These are phyloP conservation scores for Hypoxylon sp. DNA, from an alignment of 2,329 filamentous ascomycete species.

Conservation along the genomic window DNA sequence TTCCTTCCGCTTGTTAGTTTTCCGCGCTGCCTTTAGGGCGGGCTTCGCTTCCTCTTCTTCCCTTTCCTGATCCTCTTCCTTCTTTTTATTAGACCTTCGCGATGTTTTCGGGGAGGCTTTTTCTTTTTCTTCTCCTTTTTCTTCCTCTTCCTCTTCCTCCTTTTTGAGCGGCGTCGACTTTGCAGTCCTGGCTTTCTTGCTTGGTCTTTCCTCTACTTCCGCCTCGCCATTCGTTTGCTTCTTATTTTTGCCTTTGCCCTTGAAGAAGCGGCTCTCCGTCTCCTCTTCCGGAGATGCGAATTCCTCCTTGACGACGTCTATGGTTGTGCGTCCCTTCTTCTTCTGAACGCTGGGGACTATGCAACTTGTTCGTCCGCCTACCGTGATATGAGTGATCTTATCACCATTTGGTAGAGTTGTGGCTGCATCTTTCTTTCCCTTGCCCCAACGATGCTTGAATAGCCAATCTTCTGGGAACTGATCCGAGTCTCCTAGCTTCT, in stretches of 20 bases:
- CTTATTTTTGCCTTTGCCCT: constrained; percentile 32
- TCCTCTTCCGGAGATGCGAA: constrained; percentile 23
- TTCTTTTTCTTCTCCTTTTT: constrained; percentile 46
- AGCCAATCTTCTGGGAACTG: constrained; percentile 90
- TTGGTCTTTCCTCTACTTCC: constrained; percentile 37
- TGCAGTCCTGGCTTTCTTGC: constrained; percentile 45
- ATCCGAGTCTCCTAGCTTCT: constrained; percentile 83
- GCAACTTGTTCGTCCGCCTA: constrained; percentile 92
- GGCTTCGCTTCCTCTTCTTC: constrained; percentile 49
- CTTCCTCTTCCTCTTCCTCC: constrained; percentile 53
- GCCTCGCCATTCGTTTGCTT: constrained; percentile 32
- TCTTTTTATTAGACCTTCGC: constrained; percentile 41
- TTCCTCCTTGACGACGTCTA: constrained; percentile 58
- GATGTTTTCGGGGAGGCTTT: constrained; percentile 34
- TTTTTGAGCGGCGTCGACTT: constrained; percentile 41
- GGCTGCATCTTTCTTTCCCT: constrained; percentile 81
- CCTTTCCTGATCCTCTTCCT: constrained; percentile 53
- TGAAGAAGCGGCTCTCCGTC: constrained; percentile 48
- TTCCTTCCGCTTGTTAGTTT: constrained; percentile 35
- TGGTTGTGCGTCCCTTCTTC: constrained; percentile 70
- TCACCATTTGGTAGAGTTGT: constrained; percentile 84
- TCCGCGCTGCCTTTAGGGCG: constrained; percentile 28
- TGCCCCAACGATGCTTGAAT: constrained; percentile 90
- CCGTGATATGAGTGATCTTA: constrained; percentile 87
- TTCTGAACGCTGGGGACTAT: constrained; percentile 89